Evolutionary conservation across 73 alveolate species (phyloP).

Genomic region (Paramecium primaurelia): DNA sequence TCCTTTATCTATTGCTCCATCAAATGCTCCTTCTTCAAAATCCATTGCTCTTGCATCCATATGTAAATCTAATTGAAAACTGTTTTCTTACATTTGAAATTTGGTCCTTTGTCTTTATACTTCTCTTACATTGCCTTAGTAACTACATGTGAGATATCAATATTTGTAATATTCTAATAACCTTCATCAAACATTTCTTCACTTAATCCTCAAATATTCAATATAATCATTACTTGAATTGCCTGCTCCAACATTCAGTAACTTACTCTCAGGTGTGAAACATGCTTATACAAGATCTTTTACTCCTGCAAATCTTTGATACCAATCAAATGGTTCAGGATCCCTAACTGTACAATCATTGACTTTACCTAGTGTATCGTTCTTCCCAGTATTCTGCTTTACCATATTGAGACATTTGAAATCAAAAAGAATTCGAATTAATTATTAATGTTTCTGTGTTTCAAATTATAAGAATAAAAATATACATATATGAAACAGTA

Average conservation of each 20-base stretch:
- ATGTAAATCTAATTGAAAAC: slow-evolving; percentile 53
- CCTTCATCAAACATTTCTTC: slow-evolving; percentile 98
- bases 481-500: not conserved
- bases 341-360: slow-evolving; percentile 64
- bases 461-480: not conserved
- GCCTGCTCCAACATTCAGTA: slow-evolving; percentile 94
- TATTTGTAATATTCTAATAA: slow-evolving; percentile 88
- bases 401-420: slow-evolving; percentile 91
- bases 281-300: slow-evolving; percentile 90
- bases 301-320: slow-evolving; percentile 90
- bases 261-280: slow-evolving; percentile 83
- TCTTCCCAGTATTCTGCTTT: slow-evolving; percentile 98
- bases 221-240: slow-evolving; percentile 74
- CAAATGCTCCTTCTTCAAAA: slow-evolving; percentile 87
- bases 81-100: slow-evolving; percentile 67
- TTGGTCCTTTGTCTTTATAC: slow-evolving; percentile 93
- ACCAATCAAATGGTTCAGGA: slow-evolving; percentile 98
- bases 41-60: slow-evolving; percentile 93
- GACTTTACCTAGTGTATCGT: slow-evolving; percentile 84
- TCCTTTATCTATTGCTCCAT: slow-evolving; percentile 94
- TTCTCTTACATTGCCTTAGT: slow-evolving; percentile 91
- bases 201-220: slow-evolving; percentile 72
- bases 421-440: not conserved
- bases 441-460: not conserved
- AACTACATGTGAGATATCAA: slow-evolving; percentile 92